These are phyloP conservation scores for Monosporascus sp. DNA, from an alignment of 2,329 filamentous ascomycete genomes.

Conservation along the genomic window DNA sequence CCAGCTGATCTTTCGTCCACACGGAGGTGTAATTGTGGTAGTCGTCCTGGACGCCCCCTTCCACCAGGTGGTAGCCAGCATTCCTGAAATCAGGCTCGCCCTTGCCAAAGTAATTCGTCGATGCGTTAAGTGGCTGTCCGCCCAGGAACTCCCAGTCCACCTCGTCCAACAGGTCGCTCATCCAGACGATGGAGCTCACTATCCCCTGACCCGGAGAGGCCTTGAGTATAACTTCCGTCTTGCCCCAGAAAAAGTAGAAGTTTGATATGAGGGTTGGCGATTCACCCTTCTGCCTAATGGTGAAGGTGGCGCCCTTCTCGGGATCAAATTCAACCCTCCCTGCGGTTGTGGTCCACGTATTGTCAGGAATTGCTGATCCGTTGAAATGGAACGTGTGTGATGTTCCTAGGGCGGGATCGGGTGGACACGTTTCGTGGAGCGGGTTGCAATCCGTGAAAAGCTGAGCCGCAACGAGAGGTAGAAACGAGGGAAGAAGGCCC, in stretches of 20 bases:
- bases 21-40: conserved; percentile 73
- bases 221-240: conserved; percentile 72
- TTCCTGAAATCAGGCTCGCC: conserved; percentile 60
- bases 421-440: conserved; percentile 62
- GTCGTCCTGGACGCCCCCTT: conserved; percentile 50
- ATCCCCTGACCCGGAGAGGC: conserved; percentile 70
- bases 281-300: conserved; percentile 63
- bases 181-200: conserved; percentile 75
- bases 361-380: conserved; percentile 44
- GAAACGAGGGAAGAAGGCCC: conserved; percentile 34
- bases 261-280: conserved; percentile 73
- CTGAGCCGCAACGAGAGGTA: conserved; percentile 58
- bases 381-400: conserved; percentile 62
- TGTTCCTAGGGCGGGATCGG: conserved; percentile 66
- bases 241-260: conserved; percentile 84
- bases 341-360: conserved; percentile 64
- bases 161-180: conserved; percentile 81
- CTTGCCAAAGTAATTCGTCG: conserved; percentile 78
- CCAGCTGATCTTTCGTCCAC: conserved; percentile 63
- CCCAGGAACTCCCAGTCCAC: conserved; percentile 84
- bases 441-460: conserved; percentile 77
- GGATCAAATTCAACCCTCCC: conserved; percentile 58
- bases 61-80: conserved; percentile 52
- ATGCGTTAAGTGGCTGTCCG: conserved; percentile 54
- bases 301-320: conserved; percentile 64